Percentiles rank a stretch among this genome's conserved stretches.
Conservation (phyloP, 306 rosid genomes). For the Alnus glutinosa region DNA sequence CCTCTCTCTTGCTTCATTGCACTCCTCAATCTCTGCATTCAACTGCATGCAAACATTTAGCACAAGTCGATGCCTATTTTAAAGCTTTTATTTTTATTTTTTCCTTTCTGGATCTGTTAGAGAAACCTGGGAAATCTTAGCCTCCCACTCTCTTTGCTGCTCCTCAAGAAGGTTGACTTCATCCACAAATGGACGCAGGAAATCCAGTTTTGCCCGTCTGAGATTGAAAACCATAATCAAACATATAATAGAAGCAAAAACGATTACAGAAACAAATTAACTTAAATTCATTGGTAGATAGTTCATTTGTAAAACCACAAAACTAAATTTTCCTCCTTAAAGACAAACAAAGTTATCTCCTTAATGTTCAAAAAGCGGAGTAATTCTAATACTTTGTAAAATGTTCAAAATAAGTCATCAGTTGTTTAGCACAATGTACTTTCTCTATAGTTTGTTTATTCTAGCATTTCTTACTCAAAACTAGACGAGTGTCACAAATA, state of each 20-base stretch:
- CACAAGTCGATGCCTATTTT: background rate
- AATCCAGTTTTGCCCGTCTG: conserved; percentile 58
- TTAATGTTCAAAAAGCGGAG: background rate
- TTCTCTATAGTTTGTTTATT: background rate
- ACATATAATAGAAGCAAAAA: background rate
- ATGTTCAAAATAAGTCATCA: background rate
- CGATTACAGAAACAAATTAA: background rate
- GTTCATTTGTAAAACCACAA: background rate
- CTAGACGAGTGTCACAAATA: background rate
- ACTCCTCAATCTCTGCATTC: conserved; percentile 54
- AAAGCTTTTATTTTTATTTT: background rate
- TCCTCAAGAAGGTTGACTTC: conserved; percentile 54
- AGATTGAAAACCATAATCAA: conserved; percentile 1
- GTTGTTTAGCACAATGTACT: background rate
- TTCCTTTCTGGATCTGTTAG: background rate
- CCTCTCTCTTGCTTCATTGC: conserved; percentile 63
- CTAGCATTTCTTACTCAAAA: background rate
- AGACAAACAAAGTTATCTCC: background rate
- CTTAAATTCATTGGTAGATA: background rate
- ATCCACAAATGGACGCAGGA: conserved; percentile 48
- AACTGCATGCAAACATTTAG: conserved; percentile 45
- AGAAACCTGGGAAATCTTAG: conserved; percentile 56
- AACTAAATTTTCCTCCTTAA: background rate
- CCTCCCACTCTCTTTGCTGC: conserved; percentile 47
- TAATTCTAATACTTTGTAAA: background rate